Evolutionary conservation across 2,329 filamentous ascomycete genomes (phyloP), one percentile per base, ranked within the genome.

Genomic region (Ceratocystis cubensis): DNA sequence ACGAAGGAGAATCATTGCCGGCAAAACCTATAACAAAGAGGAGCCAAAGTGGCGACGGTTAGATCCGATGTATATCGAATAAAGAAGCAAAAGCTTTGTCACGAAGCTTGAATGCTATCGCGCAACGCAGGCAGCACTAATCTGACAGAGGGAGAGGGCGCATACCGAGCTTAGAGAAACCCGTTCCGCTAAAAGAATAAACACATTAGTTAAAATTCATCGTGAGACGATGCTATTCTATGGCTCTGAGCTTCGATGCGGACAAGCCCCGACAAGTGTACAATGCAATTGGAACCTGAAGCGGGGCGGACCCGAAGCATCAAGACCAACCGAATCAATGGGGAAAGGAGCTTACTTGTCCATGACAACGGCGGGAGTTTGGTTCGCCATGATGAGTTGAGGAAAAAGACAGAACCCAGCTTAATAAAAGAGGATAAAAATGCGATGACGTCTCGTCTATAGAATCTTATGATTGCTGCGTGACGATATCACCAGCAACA

Each of bases 361-460:
- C 93, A 99, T 99, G 91, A 99, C 94, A 96, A 99, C 94, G 89
- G 94, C 94, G 74, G 94, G 94, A 76, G 94, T 97, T 86, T 97
- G 93, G 81, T 89, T 88, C 76, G 94, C 93, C 94, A 99, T 99
- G 72, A 68, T 72, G 72, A 53, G 63, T 63, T 65, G 28, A 46
- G 56, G 61, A 63, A 70, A 41, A 65, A 66, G 65, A 25, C 64
- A 56, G 59, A 6, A 48, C 57, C 56, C 56, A 33, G 61, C 41
- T 33, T 33, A 50, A 48, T 59, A 61, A 37, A 33, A 50, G 33
- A 13, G 8, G 17, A 15, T 15, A 37, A 57, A 62, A 56, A n/a
- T 53, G 45, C 33, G 22, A 59, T 50, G 37, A 62, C 45, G 25
- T 25, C 25, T 61, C 25, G 41, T 46, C 22, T 61, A 22, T 61